Conservation (phyloP, 1,284 basidiomycete species). For the Sporisorium sorghi region DNA sequence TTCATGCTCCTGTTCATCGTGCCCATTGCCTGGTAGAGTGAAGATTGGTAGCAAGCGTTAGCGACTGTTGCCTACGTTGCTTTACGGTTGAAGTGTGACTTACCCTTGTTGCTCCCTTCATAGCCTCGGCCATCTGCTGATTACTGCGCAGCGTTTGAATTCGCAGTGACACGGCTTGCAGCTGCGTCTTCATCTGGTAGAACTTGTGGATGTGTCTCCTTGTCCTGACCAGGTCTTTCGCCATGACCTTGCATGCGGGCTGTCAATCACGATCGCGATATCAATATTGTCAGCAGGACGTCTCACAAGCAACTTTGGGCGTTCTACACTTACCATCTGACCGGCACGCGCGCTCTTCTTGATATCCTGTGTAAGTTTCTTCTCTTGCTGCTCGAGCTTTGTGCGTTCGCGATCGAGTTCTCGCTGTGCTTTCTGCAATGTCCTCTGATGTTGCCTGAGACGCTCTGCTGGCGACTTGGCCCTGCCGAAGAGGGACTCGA, state of each 20-base stretch:
- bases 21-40: constrained; percentile 81
- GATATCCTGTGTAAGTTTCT: constrained; percentile 79
- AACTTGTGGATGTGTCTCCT: constrained; percentile 96
- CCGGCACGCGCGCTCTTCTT: constrained; percentile 95
- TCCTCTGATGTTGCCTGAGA: constrained; percentile 92
- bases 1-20: constrained; percentile 97
- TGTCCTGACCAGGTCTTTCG: constrained; percentile 96
- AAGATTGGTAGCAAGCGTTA: background rate
- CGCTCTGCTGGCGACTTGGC: constrained; percentile 95
- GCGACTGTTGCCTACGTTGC: background rate
- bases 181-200: constrained; percentile 97
- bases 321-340: constrained; percentile 81
- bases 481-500: constrained; percentile 78
- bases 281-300: background rate
- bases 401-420: constrained; percentile 94
- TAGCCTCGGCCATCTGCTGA: constrained; percentile 99
- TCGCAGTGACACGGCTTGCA: constrained; percentile 93
- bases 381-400: constrained; percentile 88
- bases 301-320: background rate
- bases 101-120: constrained; percentile 93
- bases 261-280: constrained; percentile 16
- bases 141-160: constrained; percentile 97
- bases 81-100: constrained; percentile 57
- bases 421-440: constrained; percentile 93
- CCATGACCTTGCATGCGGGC: constrained; percentile 90